Percentiles rank a stretch among this genome's conserved stretches.
phyloP scores from a whole-genome alignment of 2,329 filamentous ascomycete genomes.

The Aspergillus eucalypticola region DNA sequence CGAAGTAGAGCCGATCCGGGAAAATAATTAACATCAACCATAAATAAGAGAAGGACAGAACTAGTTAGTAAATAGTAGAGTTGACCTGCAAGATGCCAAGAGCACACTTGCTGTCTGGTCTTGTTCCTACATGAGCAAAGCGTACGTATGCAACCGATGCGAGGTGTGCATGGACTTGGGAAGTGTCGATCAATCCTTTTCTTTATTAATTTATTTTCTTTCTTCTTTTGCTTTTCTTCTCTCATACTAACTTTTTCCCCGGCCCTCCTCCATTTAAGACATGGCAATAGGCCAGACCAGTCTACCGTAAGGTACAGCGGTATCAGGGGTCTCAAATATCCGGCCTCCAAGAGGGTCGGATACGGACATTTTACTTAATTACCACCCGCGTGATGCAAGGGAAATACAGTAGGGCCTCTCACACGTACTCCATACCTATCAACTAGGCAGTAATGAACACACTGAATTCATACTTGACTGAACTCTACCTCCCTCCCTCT shows the following conservation, averaged over 20 bases:
- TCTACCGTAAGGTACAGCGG: slow-evolving; percentile 17
- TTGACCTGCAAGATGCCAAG: background rate
- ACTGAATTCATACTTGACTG: background rate
- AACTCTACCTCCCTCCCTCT: background rate
- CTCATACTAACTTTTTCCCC: too few species aligned
- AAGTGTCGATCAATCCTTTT: background rate
- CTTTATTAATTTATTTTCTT: too few species aligned
- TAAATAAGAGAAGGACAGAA: background rate
- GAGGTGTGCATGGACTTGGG: background rate
- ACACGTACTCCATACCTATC: background rate
- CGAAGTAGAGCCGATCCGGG: background rate
- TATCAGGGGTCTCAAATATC: slow-evolving; percentile 14
- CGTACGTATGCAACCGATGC: slow-evolving; percentile 1
- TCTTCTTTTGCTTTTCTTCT: too few species aligned
- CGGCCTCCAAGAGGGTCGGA: background rate
- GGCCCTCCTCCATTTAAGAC: slow-evolving; percentile 12
- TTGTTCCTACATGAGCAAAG: background rate
- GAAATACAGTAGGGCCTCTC: background rate
- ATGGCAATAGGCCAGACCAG: slow-evolving; percentile 12
- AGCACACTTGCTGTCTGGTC: background rate
- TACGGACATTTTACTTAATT: background rate
- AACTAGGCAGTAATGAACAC: background rate
- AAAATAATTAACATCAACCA: background rate
- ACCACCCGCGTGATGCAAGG: background rate
- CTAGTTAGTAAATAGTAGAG: background rate